Conservation (phyloP, 2,329 filamentous ascomycete genomes). For the Alternaria alternata region DNA sequence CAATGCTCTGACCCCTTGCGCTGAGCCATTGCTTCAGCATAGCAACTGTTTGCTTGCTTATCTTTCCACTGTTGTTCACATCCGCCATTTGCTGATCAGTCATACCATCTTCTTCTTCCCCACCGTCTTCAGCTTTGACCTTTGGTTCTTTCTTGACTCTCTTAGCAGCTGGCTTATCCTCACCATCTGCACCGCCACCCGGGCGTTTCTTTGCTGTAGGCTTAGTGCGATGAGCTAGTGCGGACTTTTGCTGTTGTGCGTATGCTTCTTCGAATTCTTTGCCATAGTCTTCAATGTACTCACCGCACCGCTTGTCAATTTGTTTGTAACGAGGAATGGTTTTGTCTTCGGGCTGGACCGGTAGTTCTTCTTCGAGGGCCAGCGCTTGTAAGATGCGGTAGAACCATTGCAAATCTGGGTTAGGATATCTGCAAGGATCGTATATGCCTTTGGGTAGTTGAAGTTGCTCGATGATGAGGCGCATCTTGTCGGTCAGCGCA, state of each 20-base stretch:
- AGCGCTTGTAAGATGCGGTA: slow-evolving; percentile 92
- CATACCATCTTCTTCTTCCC: slow-evolving; percentile 36
- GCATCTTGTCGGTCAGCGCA: slow-evolving; percentile 80
- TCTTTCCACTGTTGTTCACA: slow-evolving; percentile 53
- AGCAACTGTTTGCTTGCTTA: slow-evolving; percentile 53
- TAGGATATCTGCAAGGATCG: slow-evolving; percentile 87
- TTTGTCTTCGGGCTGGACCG: slow-evolving; percentile 75
- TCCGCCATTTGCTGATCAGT: slow-evolving; percentile 56
- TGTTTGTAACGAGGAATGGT: slow-evolving; percentile 85
- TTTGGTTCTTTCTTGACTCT: slow-evolving; percentile 40
- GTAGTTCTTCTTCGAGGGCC: slow-evolving; percentile 89
- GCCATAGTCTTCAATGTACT: slow-evolving; percentile 80
- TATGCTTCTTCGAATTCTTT: slow-evolving; percentile 69
- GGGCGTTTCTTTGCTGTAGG: slow-evolving; percentile 55
- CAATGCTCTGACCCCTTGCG: slow-evolving; percentile 31
- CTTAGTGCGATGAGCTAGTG: slow-evolving; percentile 55
- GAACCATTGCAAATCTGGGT: slow-evolving; percentile 94
- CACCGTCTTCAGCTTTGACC: slow-evolving; percentile 30
- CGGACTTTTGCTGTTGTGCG: slow-evolving; percentile 49
- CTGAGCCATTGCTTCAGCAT: slow-evolving; percentile 44
- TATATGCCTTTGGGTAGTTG: slow-evolving; percentile 88
- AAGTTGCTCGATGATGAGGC: slow-evolving; percentile 80
- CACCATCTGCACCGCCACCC: slow-evolving; percentile 11
- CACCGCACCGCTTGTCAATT: slow-evolving; percentile 84
- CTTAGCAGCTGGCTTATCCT: slow-evolving; percentile 32